A percentile compares a stretch with the other conserved stretches of the same genome.
Conservation (phyloP, 75 land plant genomes). For the Pinus tabuliformis region DNA sequence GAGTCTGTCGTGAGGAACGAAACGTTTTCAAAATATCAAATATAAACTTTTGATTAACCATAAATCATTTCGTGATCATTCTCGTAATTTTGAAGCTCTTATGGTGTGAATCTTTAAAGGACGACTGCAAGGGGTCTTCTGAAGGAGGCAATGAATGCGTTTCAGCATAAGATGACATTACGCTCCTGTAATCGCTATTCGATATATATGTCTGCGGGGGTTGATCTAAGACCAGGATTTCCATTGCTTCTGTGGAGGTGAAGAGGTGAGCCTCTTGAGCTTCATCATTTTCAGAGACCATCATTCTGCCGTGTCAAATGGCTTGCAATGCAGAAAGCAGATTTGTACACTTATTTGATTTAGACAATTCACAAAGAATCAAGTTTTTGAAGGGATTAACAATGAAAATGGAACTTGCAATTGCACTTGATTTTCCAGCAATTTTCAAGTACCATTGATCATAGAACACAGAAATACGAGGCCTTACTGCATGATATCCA, state of each 20-base stretch:
- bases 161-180: too few relatives aligned
- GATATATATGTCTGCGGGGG: too few relatives aligned
- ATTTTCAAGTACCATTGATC: background rate
- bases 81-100: background rate
- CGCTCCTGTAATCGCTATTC: too few relatives aligned
- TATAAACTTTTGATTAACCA: too few relatives aligned
- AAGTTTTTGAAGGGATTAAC: background rate
- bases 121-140: conserved; percentile 4
- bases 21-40: too few relatives aligned
- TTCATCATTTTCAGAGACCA: conserved; percentile 41
- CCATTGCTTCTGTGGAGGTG: conserved; percentile 51
- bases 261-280: conserved; percentile 33
- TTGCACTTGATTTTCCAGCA: background rate
- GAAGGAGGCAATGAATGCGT: conserved; percentile 2
- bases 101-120: conserved; percentile 2
- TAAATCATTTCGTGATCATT: too few relatives aligned
- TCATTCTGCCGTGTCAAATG: conserved; percentile 17
- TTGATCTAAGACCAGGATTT: conserved; percentile 43
- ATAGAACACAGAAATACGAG: background rate
- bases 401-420: background rate
- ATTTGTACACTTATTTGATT: background rate
- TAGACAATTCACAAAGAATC: background rate
- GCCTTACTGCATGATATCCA: background rate
- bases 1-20: too few relatives aligned
- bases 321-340: background rate